These are phyloP conservation scores for Lachancea meyersii DNA, from an alignment of 805 yeast species.

Conservation along the genomic window DNA sequence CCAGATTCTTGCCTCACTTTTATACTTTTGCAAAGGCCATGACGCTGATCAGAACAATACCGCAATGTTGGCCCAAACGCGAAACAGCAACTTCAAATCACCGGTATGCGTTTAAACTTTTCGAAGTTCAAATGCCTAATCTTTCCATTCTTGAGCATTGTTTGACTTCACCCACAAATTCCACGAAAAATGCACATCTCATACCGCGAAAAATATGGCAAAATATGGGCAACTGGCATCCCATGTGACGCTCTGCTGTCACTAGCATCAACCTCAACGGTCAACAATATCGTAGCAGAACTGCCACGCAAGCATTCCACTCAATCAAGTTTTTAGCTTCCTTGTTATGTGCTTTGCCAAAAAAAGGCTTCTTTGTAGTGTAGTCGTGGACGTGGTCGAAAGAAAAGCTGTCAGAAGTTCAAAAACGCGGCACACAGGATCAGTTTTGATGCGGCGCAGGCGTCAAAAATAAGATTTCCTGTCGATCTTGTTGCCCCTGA, in stretches of 20 bases:
- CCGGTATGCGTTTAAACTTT: neutral
- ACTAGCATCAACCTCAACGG: neutral
- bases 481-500: too few species aligned
- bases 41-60: neutral
- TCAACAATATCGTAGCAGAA: too few species aligned
- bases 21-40: neutral
- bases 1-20: neutral
- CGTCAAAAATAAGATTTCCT: too few species aligned
- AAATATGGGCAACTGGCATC: neutral
- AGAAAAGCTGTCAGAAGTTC: neutral
- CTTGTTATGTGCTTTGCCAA: too few species aligned
- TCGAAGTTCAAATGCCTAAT: neutral
- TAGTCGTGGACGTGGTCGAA: neutral
- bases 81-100: constrained; percentile 2
- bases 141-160: neutral
- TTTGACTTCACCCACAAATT: neutral
- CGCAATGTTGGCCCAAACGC: constrained; percentile 1
- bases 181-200: constrained; percentile 1
- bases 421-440: neutral
- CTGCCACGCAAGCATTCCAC: neutral
- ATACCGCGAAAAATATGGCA: neutral
- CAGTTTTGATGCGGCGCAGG: too few species aligned
- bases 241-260: neutral
- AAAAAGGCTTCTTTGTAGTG: neutral
- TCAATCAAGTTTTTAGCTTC: neutral